phyloP scores from a whole-genome alignment of 345 rosid species.

The Mangifera indica region DNA sequence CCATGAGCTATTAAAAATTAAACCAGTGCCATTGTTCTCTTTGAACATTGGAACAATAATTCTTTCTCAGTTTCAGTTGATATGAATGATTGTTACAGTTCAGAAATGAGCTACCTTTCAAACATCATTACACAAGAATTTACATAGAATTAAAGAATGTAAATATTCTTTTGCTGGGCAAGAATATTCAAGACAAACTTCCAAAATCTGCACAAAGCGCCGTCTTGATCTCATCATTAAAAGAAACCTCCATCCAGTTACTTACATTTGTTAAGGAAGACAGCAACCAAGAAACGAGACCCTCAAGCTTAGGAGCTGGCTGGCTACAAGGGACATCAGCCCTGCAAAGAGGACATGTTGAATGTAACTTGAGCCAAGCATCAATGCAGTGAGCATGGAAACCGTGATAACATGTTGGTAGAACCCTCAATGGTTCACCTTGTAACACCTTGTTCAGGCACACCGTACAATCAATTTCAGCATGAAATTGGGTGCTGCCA shows the following conservation, averaged over 20 bases:
- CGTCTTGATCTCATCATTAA: constrained; percentile 19
- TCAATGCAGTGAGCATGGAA: constrained; percentile 34
- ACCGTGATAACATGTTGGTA: constrained; percentile 26
- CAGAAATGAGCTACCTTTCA: too few species aligned
- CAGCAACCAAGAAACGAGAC: not conserved
- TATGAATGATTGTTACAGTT: too few species aligned
- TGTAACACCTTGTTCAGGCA: constrained; percentile 23
- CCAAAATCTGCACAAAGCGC: constrained; percentile 23
- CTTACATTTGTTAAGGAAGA: not conserved
- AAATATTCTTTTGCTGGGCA: not conserved
- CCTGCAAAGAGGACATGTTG: constrained; percentile 29
- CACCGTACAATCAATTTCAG: constrained; percentile 15
- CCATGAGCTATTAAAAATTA: too few species aligned
- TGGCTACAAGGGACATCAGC: constrained; percentile 3
- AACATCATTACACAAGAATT: too few species aligned
- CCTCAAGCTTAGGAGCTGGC: not conserved
- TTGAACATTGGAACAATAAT: too few species aligned
- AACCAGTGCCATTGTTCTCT: too few species aligned
- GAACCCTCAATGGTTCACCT: constrained; percentile 11
- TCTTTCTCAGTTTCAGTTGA: too few species aligned
- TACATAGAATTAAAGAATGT: not conserved
- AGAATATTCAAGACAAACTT: not conserved
- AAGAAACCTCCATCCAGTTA: constrained; percentile 23
- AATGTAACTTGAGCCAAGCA: constrained; percentile 22
- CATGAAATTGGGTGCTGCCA: not conserved